Evolutionary conservation across 768 basidiomycete genomes (phyloP), one percentile per base, ranked within the genome.

Genomic region (Lactarius quietus): DNA sequence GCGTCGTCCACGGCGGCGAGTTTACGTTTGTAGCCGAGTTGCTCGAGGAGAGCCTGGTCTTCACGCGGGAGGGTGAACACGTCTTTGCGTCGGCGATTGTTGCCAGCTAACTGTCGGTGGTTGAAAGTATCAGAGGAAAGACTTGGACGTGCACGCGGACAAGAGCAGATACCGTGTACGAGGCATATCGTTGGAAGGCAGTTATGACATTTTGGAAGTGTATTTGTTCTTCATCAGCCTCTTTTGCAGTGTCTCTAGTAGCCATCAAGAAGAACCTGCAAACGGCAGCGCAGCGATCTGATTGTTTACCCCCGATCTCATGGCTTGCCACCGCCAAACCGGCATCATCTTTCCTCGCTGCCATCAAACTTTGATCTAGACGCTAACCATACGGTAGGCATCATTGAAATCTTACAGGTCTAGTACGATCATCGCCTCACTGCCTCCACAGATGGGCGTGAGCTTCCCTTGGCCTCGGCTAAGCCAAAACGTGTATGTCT

Each of bases 1-100:
- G 91, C 90, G 9, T 83, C 78, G 76, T 98, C 95, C 15, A 92
- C 88, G 31, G 82, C 85, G 36, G 87, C 83, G 0, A 98, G 81
- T 73, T 93, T 94, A 64, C 85, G 78, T 69, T 87, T 85, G 74
- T 92, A 95, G 7, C 92, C 91, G 6, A 95, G 73, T 15, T 72
- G 69, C 17, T 84, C 81, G 1, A 96, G 80, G 0, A 95, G 74
- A 1, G 81, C 84, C 71, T 87, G 88, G 73, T 96, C 92, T 29
- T 79, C 80, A 43, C 76, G 78, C 0, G 92, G 83, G 3, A 98
- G 81, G 0, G 81, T 84, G 71, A 86, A 88, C 6, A 91, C 80
- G 65, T 93, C 93, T 71, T 92, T 92, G 68, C 94, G 75, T 28
- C 95, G 83, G 39, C 83, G 78, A 67, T 86, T 83, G 68, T 87